Conservation (phyloP, 2,329 filamentous ascomycete genomes). For the Calonectria crousiana region DNA sequence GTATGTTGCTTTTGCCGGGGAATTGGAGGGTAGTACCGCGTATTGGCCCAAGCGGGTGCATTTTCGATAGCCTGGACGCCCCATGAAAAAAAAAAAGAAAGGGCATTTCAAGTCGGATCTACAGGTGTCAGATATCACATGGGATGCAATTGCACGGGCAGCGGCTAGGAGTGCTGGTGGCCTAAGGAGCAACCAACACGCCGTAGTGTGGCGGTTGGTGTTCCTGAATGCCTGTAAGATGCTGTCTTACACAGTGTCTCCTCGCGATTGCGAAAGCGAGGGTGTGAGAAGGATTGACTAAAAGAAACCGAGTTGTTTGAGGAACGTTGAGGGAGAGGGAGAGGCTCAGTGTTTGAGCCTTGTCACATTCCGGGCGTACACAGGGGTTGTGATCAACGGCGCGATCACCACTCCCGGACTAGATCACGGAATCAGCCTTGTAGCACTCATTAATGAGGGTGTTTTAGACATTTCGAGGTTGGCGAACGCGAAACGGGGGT, state of each 20-base stretch:
- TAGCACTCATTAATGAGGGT: not conserved
- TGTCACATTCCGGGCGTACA: conserved; percentile 9
- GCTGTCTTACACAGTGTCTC: conserved; percentile 11
- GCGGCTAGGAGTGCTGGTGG: conserved; percentile 18
- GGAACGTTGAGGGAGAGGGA: not conserved
- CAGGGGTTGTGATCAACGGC: conserved; percentile 13
- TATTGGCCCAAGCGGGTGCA: conserved; percentile 9
- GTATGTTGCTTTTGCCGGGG: conserved; percentile 17
- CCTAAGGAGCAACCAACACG: conserved; percentile 19
- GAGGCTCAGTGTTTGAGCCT: conserved; percentile 5
- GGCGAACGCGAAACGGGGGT: not conserved
- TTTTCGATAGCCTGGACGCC: conserved; percentile 24
- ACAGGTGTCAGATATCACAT: conserved; percentile 46
- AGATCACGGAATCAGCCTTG: conserved; percentile 16
- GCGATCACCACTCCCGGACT: conserved; percentile 12
- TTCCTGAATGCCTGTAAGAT: conserved; percentile 4
- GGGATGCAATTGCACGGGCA: conserved; percentile 12
- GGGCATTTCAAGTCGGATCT: conserved; percentile 19
- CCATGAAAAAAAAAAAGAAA: not conserved
- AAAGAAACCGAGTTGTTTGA: conserved; percentile 6
- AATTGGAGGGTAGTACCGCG: conserved; percentile 14
- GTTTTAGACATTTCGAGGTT: conserved; percentile 9
- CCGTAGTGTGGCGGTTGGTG: not conserved
- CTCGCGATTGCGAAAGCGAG: not conserved
- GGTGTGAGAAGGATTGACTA: not conserved